Evolutionary conservation across 805 yeast species (phyloP), one percentile per base, ranked within the genome.

Genomic region (Candida ovalis): DNA sequence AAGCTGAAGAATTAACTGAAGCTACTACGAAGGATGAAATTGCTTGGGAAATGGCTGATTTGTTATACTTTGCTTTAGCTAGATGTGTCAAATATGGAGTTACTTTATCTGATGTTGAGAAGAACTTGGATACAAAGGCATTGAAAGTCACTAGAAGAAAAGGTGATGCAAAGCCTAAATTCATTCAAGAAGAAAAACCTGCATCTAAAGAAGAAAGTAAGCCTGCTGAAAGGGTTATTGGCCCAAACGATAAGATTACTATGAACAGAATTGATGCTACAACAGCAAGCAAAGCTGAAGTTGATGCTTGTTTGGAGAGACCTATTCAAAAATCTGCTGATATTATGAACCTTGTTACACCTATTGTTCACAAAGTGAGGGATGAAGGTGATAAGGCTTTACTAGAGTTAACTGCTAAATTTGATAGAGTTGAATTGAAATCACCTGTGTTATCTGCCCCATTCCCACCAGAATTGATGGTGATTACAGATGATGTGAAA

Each of bases 31-130:
- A 76, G 58, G 78, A 77, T 1, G 73, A 92, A 48, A 78, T 89
- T 46, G 86, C 98, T 0, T 94, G 97, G 97, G 99, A 94, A 71
- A 92, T 96, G 45, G 99, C 99, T 8, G 99, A 94, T 66, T 75
- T 94, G 65, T 54, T 80, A 24, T 80, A 80, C 58, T 80, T 80
- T 62, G 78, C 77, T 5, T 58, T 80, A 67, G 69, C 76, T 9
- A 75, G 76, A 71, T 76, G 81, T 56, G 72, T 73, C 44, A 78
- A 87, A 67, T 74, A 81, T 59, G 97, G 92, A 28, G 96, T 94
- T 28, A 70, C 85, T 23, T 71, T 90, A 59, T 72, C 77, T 8
- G 97, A 91, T 59, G 82, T 94, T 40, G 97, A 91, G 70, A 77
- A 75, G 56, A 89, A 92, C 68, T 75, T 94, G 62, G 91, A 88